A percentile compares a stretch with the other conserved stretches of the same genome.
Evolutionary conservation across 139 green algal species (phyloP).

Genomic region (Diplosphaera chodatii): DNA sequence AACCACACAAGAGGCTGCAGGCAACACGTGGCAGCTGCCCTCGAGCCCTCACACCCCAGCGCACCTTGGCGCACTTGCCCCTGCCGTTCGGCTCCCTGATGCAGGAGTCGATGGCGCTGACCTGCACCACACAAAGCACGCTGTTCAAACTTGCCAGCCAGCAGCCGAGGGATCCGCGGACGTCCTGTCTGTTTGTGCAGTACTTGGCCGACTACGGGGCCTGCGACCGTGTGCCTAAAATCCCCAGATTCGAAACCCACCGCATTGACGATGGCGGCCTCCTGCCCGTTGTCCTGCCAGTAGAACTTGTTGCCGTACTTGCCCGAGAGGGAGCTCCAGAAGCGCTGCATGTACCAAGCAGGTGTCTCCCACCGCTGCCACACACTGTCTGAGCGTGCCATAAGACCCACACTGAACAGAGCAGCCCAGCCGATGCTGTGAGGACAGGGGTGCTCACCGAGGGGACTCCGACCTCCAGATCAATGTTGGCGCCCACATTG

Average conservation of each 20-base stretch:
- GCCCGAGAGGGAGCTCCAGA: conserved; percentile 83
- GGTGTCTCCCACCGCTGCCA: too few species aligned
- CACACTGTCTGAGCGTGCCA: too few species aligned
- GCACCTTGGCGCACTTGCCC: conserved; percentile 60
- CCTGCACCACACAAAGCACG: conserved; percentile 19
- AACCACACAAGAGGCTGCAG: too few species aligned
- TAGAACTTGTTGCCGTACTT: conserved; percentile 97
- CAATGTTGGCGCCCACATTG: conserved; percentile 88
- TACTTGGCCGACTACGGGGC: too few species aligned
- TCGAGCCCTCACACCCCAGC: too few species aligned
- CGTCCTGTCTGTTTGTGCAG: too few species aligned
- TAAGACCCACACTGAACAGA: conserved; percentile 2
- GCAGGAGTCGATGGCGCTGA: conserved; percentile 72
- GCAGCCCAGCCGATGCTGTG: too few species aligned
- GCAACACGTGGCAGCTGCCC: too few species aligned
- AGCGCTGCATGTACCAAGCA: too few species aligned
- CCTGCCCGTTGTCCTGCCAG: conserved; percentile 86
- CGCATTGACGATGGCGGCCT: conserved; percentile 72
- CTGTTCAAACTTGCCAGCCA: too few species aligned
- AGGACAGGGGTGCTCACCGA: too few species aligned
- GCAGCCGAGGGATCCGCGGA: too few species aligned
- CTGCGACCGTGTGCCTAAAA: neutral
- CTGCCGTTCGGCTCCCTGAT: conserved; percentile 57
- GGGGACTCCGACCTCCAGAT: conserved; percentile 73
- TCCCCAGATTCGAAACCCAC: conserved; percentile 28